These are phyloP conservation scores for Golubevia sp. DNA, from an alignment of 1,284 basidiomycete genomes.

Conservation along the genomic window DNA sequence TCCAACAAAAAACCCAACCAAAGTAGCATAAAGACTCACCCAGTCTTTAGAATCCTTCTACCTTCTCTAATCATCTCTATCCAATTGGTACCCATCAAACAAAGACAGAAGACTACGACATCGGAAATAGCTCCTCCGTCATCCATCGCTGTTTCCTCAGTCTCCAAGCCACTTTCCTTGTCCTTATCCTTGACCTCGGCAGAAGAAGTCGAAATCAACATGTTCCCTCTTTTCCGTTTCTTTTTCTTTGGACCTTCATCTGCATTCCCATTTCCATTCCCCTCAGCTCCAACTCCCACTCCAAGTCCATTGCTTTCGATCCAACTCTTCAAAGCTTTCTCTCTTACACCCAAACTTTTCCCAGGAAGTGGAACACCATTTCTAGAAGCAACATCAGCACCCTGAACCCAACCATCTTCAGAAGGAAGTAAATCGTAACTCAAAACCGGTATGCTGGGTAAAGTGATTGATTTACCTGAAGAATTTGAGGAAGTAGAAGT, in stretches of 20 bases:
- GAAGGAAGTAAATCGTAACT: constrained; percentile 80
- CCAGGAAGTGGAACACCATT: constrained; percentile 29
- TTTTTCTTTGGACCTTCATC: too few relatives aligned
- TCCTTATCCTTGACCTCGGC: not conserved
- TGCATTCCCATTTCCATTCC: too few relatives aligned
- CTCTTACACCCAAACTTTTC: not conserved
- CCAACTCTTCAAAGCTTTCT: not conserved
- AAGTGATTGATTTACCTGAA: constrained; percentile 67
- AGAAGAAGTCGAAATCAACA: too few relatives aligned
- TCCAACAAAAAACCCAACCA: not conserved
- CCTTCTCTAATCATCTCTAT: constrained; percentile 84
- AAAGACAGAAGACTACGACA: constrained; percentile 88
- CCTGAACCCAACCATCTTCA: constrained; percentile 66
- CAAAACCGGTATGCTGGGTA: constrained; percentile 74
- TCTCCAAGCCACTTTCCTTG: too few relatives aligned
- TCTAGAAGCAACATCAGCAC: constrained; percentile 35
- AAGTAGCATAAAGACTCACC: constrained; percentile 67
- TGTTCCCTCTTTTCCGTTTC: too few relatives aligned
- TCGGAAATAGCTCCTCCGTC: constrained; percentile 73
- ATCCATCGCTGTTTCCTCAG: not conserved
- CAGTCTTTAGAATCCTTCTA: constrained; percentile 78
- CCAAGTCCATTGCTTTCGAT: not conserved
- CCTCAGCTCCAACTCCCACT: not conserved
- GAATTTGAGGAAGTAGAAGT: constrained; percentile 64
- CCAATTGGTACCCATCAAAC: constrained; percentile 98